Base-by-base conservation (phyloP, 2,329 filamentous ascomycete species). In the Trichophyton verrucosum region DNA sequence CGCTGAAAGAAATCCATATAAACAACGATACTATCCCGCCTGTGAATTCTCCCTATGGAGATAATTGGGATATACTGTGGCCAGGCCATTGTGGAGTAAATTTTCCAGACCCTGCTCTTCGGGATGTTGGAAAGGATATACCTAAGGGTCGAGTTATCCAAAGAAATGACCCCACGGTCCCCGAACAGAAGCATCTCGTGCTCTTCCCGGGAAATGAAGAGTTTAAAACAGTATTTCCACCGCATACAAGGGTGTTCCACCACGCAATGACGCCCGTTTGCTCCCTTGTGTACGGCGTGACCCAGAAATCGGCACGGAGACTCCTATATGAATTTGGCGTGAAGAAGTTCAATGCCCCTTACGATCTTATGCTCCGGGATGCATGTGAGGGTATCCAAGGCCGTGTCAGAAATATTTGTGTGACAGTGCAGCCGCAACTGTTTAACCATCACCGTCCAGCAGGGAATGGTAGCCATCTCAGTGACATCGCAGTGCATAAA, bases 11-110 rank as follows among this genome's bases (percentile, higher is more conserved):
- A 20, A n/a, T 44, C 6, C 1, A 6, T 6, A 58, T 61, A 61
- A 49, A 30, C 42, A 61, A 38, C 51, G 30, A 20, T 36, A 66
- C 61, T 20, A 46, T 46, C 0, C 60, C 63, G 13, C 64, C 65
- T 27, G 63, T 68, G 44, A 46, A 58, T 9, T 77, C 76, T 1
- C 77, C 80, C 0, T 82, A 80, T 59, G 78, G 80, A n/a, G 75
- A 77, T 61, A 69, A 75, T 61, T 82, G 80, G 80, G 79, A 82
- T 61, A 63, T 81, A 2, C 73, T 81, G 7, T 81, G 78, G 78
- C 66, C 80, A 0, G 67, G 68, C 1, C 67, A 69, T 55, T 70
- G 68, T 17, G 68, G 67, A 1, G 5, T 68, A 1, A 60, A 65
- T 44, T 69, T 63, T 55, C 58, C 58, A 38, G 36, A 56, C 42